These are phyloP conservation scores for Cardamine occulta DNA, from an alignment of 345 rosid genomes.

Conservation along the genomic window DNA sequence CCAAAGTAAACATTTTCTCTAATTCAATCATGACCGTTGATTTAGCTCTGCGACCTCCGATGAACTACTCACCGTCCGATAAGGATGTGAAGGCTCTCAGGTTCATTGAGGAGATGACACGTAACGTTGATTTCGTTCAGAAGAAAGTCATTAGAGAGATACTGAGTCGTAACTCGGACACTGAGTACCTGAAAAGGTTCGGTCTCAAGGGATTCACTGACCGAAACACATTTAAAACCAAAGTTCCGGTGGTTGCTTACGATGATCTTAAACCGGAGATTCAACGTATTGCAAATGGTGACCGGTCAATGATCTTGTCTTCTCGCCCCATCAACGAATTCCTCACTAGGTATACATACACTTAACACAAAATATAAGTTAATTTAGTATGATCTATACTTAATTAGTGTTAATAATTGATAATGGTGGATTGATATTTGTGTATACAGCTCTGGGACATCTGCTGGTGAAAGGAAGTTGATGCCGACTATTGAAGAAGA, in stretches of 20 bases:
- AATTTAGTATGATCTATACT: background rate
- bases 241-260: constrained; percentile 62
- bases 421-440: too few species aligned
- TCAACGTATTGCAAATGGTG: constrained; percentile 76
- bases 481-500: constrained; percentile 91
- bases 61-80: constrained; percentile 47
- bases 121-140: constrained; percentile 55
- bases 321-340: constrained; percentile 69
- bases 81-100: constrained; percentile 62
- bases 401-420: too few species aligned
- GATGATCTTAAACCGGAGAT: constrained; percentile 76
- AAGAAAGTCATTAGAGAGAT: constrained; percentile 57
- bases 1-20: background rate
- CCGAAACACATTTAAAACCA: constrained; percentile 56
- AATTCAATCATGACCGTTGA: constrained; percentile 58
- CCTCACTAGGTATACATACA: constrained; percentile 82
- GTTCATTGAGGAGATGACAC: constrained; percentile 71
- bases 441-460: constrained; percentile 78
- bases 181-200: constrained; percentile 64
- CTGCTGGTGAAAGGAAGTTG: constrained; percentile 92
- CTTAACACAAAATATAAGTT: background rate
- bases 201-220: constrained; percentile 57
- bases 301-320: constrained; percentile 67
- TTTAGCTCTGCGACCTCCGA: constrained; percentile 49
- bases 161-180: constrained; percentile 55